A percentile compares a stretch with the other conserved stretches of the same genome.
Conservation (phyloP, 495 filamentous ascomycete species). For the Trichoderma gamsii region DNA sequence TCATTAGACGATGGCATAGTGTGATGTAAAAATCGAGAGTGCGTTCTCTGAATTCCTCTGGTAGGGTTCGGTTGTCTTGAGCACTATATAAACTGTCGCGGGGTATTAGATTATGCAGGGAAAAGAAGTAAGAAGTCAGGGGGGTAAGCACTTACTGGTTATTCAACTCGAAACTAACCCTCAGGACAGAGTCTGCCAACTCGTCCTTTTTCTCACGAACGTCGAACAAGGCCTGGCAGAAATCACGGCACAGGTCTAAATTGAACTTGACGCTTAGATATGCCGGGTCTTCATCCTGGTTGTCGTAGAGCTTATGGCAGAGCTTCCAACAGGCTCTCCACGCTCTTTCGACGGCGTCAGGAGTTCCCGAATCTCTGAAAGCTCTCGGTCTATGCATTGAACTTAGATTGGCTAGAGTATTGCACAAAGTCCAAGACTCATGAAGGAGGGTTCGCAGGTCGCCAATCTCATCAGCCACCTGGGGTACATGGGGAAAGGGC, state of each 20-base stretch:
- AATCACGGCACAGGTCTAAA: conserved; percentile 81
- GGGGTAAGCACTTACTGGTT: conserved; percentile 54
- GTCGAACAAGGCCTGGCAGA: conserved; percentile 86
- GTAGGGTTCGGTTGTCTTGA: conserved; percentile 70
- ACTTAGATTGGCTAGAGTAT: conserved; percentile 79
- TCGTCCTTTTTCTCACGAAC: conserved; percentile 69
- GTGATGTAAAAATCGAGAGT: conserved; percentile 93
- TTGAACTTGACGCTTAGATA: conserved; percentile 66
- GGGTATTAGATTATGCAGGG: conserved; percentile 20
- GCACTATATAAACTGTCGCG: conserved; percentile 68
- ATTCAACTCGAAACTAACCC: conserved; percentile 90
- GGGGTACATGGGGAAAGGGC: not conserved
- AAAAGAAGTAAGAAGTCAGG: not conserved
- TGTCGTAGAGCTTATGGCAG: conserved; percentile 82
- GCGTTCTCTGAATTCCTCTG: conserved; percentile 81
- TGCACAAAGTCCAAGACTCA: conserved; percentile 93
- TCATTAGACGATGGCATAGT: conserved; percentile 87
- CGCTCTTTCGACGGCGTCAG: conserved; percentile 71
- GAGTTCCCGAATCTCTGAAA: conserved; percentile 61
- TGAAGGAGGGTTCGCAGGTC: conserved; percentile 70
- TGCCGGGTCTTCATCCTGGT: conserved; percentile 62
- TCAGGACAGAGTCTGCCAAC: conserved; percentile 70
- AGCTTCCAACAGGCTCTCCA: conserved; percentile 92
- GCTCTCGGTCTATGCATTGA: conserved; percentile 75
- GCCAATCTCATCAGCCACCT: conserved; percentile 47